Evolutionary conservation across 2,329 filamentous ascomycete species (phyloP), one percentile per base, ranked within the genome.

Genomic region (Fusarium vanettenii): DNA sequence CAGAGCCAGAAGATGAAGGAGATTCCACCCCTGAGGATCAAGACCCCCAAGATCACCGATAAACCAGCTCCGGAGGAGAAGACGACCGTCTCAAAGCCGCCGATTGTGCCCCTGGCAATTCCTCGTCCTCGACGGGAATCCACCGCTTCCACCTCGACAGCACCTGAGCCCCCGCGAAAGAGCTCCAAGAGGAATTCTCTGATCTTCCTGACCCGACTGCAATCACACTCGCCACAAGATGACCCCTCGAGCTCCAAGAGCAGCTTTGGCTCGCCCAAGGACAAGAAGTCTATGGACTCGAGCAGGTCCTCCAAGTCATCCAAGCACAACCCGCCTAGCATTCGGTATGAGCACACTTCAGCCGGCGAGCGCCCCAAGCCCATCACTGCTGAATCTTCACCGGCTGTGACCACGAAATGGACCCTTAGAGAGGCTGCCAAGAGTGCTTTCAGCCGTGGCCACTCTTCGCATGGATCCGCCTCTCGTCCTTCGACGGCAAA

Each of bases 371-470:
- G 77, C 7, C 78, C 78, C 0, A 79, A 70, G 6, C 70, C 76
- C 0, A 71, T 78, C 29, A 67, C 74, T 20, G 35, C 71, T 16
- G 73, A 74, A 4, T 69, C 74, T 14, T 67, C 69, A 13, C 71
- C 73, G 13, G 50, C 63, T 2, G 64, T 60, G 11, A 71, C 56
- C 56, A 76, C 78, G n/a, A 83, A 79, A 69, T 81, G 81, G 66
- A 82, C 78, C 66, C 72, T 84, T 61, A 82, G 76, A 64, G 83
- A 82, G 62, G 82, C 82, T 14, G 82, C 82, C 29, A 83, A 78
- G 62, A 79, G 81, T 27, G 81, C 81, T 33, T 78, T 84, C 18
- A 69, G 76, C 31, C 64, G 73, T 9, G 75, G 73, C 5, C 76
- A 71, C 62, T 66, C 68, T 10, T 69, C 70, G 1, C 64, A 76